phyloP scores from a whole-genome alignment of 2,329 filamentous ascomycete genomes.

The Amylocarpus encephaloides region DNA sequence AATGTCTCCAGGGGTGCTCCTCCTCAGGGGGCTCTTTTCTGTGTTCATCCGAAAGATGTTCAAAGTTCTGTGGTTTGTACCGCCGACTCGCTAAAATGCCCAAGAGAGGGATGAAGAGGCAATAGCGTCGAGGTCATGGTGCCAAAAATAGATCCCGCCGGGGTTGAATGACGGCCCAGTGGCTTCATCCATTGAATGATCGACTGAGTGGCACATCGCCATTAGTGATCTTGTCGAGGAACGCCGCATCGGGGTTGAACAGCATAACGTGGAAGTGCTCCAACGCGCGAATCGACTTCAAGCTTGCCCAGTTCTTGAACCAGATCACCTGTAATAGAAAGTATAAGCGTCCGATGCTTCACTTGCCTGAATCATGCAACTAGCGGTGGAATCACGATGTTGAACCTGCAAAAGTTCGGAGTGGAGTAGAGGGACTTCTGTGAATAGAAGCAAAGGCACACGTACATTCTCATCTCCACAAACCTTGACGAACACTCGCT shows the following conservation, averaged over 20 bases:
- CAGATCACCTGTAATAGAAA: constrained; percentile 50
- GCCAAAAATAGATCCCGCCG: not conserved
- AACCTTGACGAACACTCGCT: constrained; percentile 53
- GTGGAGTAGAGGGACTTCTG: not conserved
- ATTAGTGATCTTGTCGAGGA: constrained; percentile 64
- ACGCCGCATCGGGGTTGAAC: constrained; percentile 63
- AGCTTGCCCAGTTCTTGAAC: constrained; percentile 83
- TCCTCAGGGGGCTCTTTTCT: too few species aligned
- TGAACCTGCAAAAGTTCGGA: too few species aligned
- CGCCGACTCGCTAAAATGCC: too few species aligned
- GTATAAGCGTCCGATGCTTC: constrained; percentile 29
- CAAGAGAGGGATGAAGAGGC: too few species aligned
- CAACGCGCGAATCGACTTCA: constrained; percentile 81
- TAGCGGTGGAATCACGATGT: too few species aligned
- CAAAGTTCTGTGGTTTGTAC: too few species aligned
- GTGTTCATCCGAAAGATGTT: too few species aligned
- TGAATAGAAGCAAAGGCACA: constrained; percentile 9
- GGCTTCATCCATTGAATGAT: constrained; percentile 24
- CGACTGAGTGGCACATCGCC: constrained; percentile 64
- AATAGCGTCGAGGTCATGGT: not conserved
- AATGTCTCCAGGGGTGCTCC: too few species aligned
- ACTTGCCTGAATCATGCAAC: constrained; percentile 1
- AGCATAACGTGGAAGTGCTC: constrained; percentile 97
- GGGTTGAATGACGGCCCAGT: not conserved
- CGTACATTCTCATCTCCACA: constrained; percentile 49